Evolutionary conservation across 148 eudicot species (phyloP), one percentile per base, ranked within the genome.

Genomic region (Rhododendron williamsianum): DNA sequence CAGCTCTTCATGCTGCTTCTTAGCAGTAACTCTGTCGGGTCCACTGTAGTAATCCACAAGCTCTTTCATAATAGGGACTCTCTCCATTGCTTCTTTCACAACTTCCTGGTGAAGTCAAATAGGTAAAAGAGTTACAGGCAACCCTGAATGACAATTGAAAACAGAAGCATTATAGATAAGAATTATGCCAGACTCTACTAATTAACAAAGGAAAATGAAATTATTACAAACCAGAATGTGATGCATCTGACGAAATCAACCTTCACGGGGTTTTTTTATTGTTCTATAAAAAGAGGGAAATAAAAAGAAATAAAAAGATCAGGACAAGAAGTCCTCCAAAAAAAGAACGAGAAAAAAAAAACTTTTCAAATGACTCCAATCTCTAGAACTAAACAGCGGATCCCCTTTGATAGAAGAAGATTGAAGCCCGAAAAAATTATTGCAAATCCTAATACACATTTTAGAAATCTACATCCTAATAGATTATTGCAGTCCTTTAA

Each of bases 11-110:
- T 91, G 90, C 84, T 97, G 98, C 89, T 93, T 89, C 90, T 89
- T 95, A 74, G 99, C 98, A 86, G 98, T 97, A 18, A 93, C 93
- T 83, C 88, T 91, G 84, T 94, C 93, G 30, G 98, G 98, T 83
- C 99, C 98, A 86, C 92, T 86, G 77, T 94, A 93, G 84, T 89
- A 81, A 86, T 97, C 98, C 45, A 94, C 99, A 77, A 97, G 90
- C 87, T 90, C 88, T 93, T 95, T 92, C 85, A 95, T 67, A 76
- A 94, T 89, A 81, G 99, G 99, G 46, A 94, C 96, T 8, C 52
- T 90, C 81, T 91, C 86, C 99, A 94, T 95, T 49, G 96, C 90
- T 83, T 92, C 98, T 84, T 94, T 87, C 81, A 95, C 82, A 65
- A 76, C 90, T 90, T 94, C 92, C 98, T 94, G 87, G 36, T 72